Evolutionary conservation across 306 rosid genomes (phyloP).

Genomic region (Prunus armeniaca): DNA sequence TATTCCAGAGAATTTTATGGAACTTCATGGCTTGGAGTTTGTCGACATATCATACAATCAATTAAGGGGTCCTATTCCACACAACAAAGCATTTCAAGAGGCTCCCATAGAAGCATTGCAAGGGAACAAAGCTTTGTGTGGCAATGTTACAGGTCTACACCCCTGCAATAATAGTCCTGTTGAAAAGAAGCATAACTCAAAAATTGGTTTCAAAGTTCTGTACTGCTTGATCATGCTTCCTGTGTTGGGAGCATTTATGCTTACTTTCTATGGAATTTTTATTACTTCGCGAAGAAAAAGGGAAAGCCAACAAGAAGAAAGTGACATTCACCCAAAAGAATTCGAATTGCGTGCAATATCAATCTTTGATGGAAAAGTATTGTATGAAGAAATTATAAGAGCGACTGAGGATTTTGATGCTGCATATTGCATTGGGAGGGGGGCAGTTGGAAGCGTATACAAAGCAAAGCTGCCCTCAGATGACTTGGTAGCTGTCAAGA

Average conservation of each 20-base stretch:
- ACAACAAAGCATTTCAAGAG: constrained; percentile 18
- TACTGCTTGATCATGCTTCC: neutral
- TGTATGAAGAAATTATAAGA: constrained; percentile 30
- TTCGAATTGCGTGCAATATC: constrained; percentile 8
- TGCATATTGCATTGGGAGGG: constrained; percentile 27
- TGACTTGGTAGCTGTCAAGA: constrained; percentile 28
- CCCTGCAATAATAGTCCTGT: neutral
- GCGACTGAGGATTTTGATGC: constrained; percentile 33
- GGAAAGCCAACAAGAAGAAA: too few species aligned
- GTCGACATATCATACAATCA: constrained; percentile 26
- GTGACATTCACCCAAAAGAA: neutral
- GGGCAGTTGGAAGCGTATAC: constrained; percentile 26
- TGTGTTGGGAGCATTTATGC: neutral
- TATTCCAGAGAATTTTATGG: constrained; percentile 11
- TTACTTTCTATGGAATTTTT: neutral
- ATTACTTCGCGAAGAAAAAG: neutral
- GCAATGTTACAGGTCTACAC: constrained; percentile 15
- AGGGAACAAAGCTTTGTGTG: constrained; percentile 36
- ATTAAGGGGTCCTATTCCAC: constrained; percentile 25
- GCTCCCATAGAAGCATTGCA: constrained; percentile 7
- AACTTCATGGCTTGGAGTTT: constrained; percentile 3
- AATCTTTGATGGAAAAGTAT: constrained; percentile 20
- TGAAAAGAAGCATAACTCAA: neutral
- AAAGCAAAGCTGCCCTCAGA: constrained; percentile 21
- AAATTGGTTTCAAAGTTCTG: neutral